phyloP scores from a whole-genome alignment of 495 filamentous ascomycete species.

The Xylaria cubensis region DNA sequence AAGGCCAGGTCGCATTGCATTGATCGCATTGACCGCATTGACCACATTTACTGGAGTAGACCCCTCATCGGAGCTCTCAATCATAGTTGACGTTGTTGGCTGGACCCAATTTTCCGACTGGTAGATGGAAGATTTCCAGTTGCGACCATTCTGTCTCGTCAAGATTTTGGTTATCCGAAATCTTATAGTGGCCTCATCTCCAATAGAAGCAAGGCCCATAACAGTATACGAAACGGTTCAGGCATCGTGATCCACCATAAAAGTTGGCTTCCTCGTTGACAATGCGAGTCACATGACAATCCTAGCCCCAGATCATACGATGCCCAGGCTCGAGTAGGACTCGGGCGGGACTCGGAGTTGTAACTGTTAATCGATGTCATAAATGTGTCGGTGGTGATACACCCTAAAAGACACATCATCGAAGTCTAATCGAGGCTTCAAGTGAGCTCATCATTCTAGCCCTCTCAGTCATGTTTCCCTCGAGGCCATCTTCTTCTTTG shows the following conservation, averaged over 20 bases:
- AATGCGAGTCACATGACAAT: not conserved
- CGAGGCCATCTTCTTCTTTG: constrained; percentile 52
- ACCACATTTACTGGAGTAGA: constrained; percentile 4
- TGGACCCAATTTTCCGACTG: constrained; percentile 5
- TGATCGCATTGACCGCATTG: constrained; percentile 5
- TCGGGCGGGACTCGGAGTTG: not conserved
- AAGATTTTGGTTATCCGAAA: not conserved
- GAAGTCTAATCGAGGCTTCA: constrained; percentile 66
- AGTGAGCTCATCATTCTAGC: constrained; percentile 71
- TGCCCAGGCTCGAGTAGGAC: not conserved
- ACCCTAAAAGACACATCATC: constrained; percentile 44
- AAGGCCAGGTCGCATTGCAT: constrained; percentile 9
- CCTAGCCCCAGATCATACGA: not conserved
- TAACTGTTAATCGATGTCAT: not conserved
- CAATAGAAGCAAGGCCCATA: not conserved
- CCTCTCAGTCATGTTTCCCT: constrained; percentile 58
- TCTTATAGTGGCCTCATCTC: not conserved
- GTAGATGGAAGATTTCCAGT: not conserved
- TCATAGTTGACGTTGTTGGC: constrained; percentile 8
- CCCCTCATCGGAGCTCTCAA: constrained; percentile 21
- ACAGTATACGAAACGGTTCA: not conserved
- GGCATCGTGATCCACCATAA: not conserved
- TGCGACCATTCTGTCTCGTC: not conserved
- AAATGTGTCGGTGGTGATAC: not conserved
- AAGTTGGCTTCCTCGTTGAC: not conserved